These are phyloP conservation scores for Candida qinlingensis DNA, from an alignment of 805 yeast genomes.

Conservation along the genomic window DNA sequence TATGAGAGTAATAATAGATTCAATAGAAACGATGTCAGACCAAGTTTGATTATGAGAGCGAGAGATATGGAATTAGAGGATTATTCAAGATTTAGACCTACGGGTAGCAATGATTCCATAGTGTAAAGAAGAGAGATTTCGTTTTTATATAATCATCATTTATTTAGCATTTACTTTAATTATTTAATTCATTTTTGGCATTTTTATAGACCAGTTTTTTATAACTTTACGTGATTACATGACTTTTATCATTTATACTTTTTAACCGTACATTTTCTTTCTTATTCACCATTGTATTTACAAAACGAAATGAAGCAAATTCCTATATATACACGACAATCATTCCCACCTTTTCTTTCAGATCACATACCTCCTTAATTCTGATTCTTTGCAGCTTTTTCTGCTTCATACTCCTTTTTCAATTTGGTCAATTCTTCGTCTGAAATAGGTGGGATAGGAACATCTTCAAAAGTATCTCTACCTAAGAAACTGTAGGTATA, in stretches of 20 bases:
- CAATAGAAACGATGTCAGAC: constrained; percentile 12
- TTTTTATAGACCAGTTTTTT: too few species aligned
- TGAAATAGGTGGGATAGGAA: constrained; percentile 89
- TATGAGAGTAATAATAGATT: background rate
- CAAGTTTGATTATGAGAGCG: constrained; percentile 19
- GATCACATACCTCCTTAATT: background rate
- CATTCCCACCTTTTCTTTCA: background rate
- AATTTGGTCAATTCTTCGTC: constrained; percentile 70
- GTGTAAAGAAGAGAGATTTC: background rate
- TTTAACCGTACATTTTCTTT: too few species aligned
- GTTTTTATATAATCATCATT: too few species aligned
- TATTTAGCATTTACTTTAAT: too few species aligned
- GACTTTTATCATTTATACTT: too few species aligned
- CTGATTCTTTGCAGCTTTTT: constrained; percentile 17
- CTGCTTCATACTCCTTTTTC: constrained; percentile 63
- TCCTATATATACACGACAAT: background rate
- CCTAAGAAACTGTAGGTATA: constrained; percentile 63
- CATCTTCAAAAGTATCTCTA: constrained; percentile 81
- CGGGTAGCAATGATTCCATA: background rate
- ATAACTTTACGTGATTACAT: too few species aligned
- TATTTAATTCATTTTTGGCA: too few species aligned
- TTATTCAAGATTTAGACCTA: constrained; percentile 11
- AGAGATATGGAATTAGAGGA: constrained; percentile 22
- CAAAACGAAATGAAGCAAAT: background rate
- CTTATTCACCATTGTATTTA: background rate